Conservation (phyloP, 2,329 filamentous ascomycete species). For the Colletotrichum gigasporum region DNA sequence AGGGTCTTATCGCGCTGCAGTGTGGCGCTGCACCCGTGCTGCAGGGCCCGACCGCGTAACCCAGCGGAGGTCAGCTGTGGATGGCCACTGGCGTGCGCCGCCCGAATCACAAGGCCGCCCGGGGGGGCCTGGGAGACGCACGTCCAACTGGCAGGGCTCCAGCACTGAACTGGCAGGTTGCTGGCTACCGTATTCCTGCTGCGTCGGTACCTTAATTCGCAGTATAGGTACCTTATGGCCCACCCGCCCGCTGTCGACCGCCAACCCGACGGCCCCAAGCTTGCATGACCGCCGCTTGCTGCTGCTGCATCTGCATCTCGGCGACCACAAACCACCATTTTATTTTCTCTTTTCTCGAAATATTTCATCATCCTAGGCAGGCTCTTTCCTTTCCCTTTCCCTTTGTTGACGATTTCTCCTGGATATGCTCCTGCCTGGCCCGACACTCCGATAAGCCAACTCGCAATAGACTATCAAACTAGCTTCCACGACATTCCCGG, state of each 20-base stretch:
- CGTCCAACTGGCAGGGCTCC: background rate
- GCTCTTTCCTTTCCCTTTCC: too few species aligned
- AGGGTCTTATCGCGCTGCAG: slow-evolving; percentile 13
- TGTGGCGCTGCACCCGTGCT: background rate
- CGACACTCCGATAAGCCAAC: background rate
- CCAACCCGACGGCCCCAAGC: too few species aligned
- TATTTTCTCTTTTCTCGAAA: too few species aligned
- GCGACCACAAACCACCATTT: slow-evolving; percentile 1
- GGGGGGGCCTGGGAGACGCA: background rate
- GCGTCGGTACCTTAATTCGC: too few species aligned
- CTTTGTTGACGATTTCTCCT: background rate
- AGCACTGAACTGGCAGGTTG: too few species aligned
- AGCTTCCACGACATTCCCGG: background rate
- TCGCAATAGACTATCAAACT: background rate
- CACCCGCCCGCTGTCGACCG: too few species aligned
- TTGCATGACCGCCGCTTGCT: background rate
- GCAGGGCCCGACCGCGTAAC: slow-evolving; percentile 2
- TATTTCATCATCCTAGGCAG: too few species aligned
- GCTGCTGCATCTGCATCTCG: slow-evolving; percentile 23
- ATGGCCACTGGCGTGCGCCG: too few species aligned
- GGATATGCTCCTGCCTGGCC: background rate
- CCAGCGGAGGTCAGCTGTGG: slow-evolving; percentile 3
- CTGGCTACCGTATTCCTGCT: too few species aligned
- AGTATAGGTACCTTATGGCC: too few species aligned
- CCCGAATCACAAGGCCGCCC: slow-evolving; percentile 25